phyloP scores from a whole-genome alignment of 768 basidiomycete genomes.

The Russula ochroleuca region DNA sequence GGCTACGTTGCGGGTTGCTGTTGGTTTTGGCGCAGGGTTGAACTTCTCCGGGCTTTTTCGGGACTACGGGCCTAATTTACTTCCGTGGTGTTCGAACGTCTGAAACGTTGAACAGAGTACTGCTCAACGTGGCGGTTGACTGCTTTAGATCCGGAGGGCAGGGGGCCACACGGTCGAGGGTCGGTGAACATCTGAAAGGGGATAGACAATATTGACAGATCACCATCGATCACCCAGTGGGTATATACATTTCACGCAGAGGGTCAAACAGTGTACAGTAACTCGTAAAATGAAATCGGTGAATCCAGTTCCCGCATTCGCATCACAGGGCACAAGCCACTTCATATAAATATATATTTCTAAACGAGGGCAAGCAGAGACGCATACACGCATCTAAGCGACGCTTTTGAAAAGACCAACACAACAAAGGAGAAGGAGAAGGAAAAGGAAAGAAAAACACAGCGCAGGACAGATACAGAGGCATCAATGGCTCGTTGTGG shows the following conservation, averaged over 20 bases:
- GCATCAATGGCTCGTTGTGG: conserved; percentile 4
- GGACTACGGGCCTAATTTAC: background rate
- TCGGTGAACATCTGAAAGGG: background rate
- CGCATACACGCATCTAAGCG: conserved; percentile 15
- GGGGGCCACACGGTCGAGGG: background rate
- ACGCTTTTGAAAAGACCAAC: conserved; percentile 9
- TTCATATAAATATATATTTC: conserved; percentile 3
- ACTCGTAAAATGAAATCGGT: background rate
- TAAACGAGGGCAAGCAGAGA: background rate
- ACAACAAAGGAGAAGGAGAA: background rate
- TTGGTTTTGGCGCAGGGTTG: background rate
- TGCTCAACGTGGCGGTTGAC: background rate
- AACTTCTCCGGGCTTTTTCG: background rate
- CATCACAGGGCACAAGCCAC: background rate
- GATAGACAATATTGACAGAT: background rate
- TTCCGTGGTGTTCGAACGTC: background rate
- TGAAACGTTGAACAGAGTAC: background rate
- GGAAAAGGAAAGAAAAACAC: background rate
- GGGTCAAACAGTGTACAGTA: background rate
- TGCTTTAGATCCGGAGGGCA: background rate
- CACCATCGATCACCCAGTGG: background rate
- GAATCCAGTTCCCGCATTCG: background rate
- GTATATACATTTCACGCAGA: background rate
- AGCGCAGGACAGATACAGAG: conserved; percentile 4
- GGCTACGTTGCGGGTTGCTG: background rate